A percentile compares a stretch with the other conserved stretches of the same genome.
phyloP scores from a whole-genome alignment of 2,329 filamentous ascomycete genomes.

The Verticillium tricorpus region DNA sequence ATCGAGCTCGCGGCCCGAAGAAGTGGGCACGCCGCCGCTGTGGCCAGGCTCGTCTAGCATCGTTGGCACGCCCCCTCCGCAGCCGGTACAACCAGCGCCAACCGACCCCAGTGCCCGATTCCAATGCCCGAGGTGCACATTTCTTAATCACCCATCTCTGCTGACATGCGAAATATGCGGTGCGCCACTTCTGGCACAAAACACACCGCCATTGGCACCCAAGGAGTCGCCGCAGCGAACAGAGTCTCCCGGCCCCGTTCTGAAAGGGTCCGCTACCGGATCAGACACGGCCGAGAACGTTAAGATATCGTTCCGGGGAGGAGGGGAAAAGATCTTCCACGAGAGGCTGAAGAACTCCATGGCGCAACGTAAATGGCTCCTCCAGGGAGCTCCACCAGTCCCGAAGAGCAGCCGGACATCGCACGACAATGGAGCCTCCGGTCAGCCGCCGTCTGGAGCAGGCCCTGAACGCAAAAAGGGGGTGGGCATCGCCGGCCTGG shows the following conservation, averaged over 20 bases:
- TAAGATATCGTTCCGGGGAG: conserved; percentile 86
- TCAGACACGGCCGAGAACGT: conserved; percentile 66
- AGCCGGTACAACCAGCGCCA: neutral
- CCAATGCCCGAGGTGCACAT: conserved; percentile 84
- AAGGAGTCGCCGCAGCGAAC: conserved; percentile 42
- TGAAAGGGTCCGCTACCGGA: conserved; percentile 35
- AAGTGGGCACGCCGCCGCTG: conserved; percentile 3
- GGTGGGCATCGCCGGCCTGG: conserved; percentile 87
- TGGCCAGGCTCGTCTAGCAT: conserved; percentile 13
- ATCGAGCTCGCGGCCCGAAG: conserved; percentile 4
- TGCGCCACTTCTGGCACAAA: conserved; percentile 61
- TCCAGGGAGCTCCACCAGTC: conserved; percentile 83
- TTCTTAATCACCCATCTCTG: conserved; percentile 86
- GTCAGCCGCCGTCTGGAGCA: conserved; percentile 8
- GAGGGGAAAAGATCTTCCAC: conserved; percentile 85
- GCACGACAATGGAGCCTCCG: conserved; percentile 30
- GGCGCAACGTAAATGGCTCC: conserved; percentile 91
- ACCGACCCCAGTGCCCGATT: conserved; percentile 30
- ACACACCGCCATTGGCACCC: conserved; percentile 31
- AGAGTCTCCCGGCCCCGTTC: conserved; percentile 74
- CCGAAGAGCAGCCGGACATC: conserved; percentile 53
- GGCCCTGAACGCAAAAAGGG: conserved; percentile 45
- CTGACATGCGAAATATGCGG: conserved; percentile 88
- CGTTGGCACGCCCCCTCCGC: neutral
- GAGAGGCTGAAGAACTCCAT: conserved; percentile 84